Percentiles rank a stretch among this genome's conserved stretches.
phyloP scores from a whole-genome alignment of 805 yeast genomes.

The Metschnikowia matae region DNA sequence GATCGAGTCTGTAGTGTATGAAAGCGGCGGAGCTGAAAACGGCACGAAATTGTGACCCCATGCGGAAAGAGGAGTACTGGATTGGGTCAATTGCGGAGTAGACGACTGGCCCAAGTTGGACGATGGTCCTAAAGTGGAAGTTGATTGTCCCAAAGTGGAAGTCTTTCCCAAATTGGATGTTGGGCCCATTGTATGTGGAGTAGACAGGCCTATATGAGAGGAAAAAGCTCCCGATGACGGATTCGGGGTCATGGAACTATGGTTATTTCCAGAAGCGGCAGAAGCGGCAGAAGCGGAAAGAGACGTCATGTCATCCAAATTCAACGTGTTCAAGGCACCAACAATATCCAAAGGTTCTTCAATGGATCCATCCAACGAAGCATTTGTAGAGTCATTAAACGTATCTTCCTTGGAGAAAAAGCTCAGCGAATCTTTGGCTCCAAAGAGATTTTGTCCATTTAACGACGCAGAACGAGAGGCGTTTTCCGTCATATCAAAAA shows the following conservation, averaged over 20 bases:
- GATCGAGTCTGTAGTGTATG: slow-evolving; percentile 18
- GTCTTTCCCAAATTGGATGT: no score
- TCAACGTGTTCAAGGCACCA: slow-evolving; percentile 45
- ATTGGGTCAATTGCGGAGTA: neutral
- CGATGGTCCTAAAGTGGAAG: no score
- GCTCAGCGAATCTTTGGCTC: slow-evolving; percentile 9
- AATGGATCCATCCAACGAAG: slow-evolving; percentile 10
- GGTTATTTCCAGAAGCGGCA: slow-evolving; percentile 6
- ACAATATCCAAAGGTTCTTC: slow-evolving; percentile 39
- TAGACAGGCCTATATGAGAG: neutral
- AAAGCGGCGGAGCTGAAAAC: slow-evolving; percentile 36
- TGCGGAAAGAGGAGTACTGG: slow-evolving; percentile 30
- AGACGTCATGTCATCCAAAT: slow-evolving; percentile 35
- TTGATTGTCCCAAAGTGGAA: no score
- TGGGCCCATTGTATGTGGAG: slow-evolving; percentile 11
- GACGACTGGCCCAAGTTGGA: slow-evolving; percentile 13
- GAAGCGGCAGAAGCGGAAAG: no score
- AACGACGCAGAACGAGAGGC: slow-evolving; percentile 20
- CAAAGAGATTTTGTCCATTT: slow-evolving; percentile 16
- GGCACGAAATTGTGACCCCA: slow-evolving; percentile 34
- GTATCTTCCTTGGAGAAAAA: slow-evolving; percentile 25
- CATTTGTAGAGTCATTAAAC: slow-evolving; percentile 7
- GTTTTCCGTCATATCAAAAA: neutral
- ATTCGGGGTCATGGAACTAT: slow-evolving; percentile 28
- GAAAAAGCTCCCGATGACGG: slow-evolving; percentile 20